Conservation (phyloP, 441 rosid species). For the Melastoma candidum region DNA sequence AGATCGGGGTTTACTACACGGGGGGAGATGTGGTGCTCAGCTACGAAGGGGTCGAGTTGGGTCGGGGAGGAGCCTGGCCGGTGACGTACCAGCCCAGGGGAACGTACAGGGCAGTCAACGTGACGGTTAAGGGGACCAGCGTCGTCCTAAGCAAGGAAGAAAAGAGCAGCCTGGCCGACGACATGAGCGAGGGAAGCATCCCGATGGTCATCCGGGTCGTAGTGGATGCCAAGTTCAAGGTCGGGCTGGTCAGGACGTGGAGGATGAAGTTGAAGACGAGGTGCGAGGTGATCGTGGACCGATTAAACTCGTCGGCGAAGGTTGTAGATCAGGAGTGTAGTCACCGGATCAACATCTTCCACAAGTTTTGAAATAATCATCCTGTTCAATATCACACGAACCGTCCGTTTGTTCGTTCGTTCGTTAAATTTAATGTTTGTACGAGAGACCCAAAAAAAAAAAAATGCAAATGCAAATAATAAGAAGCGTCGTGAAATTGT, state of each 20-base stretch:
- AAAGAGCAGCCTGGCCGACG: constrained; percentile 18
- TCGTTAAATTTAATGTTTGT: too few species aligned
- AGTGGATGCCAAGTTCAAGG: constrained; percentile 52
- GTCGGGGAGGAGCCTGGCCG: constrained; percentile 37
- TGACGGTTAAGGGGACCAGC: constrained; percentile 32
- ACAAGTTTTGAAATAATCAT: background rate
- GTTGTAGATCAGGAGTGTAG: constrained; percentile 41
- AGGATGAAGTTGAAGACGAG: constrained; percentile 43
- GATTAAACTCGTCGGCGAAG: constrained; percentile 41
- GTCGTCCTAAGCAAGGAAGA: constrained; percentile 31
- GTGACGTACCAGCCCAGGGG: constrained; percentile 48
- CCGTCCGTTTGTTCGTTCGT: too few species aligned
- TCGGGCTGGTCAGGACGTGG: constrained; percentile 91
- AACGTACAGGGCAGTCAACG: constrained; percentile 42
- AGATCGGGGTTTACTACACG: constrained; percentile 53
- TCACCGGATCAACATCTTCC: constrained; percentile 50
- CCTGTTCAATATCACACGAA: background rate
- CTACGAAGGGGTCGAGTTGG: constrained; percentile 28
- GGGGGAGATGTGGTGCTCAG: constrained; percentile 31
- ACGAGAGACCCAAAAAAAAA: too few species aligned
- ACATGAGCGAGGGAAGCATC: constrained; percentile 27
- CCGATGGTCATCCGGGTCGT: constrained; percentile 42
- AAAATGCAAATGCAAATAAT: too few species aligned
- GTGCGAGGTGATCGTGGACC: constrained; percentile 65
- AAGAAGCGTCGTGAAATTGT: too few species aligned